Conservation (phyloP, 2,329 filamentous ascomycete genomes). For the Chlorencoelia australis region DNA sequence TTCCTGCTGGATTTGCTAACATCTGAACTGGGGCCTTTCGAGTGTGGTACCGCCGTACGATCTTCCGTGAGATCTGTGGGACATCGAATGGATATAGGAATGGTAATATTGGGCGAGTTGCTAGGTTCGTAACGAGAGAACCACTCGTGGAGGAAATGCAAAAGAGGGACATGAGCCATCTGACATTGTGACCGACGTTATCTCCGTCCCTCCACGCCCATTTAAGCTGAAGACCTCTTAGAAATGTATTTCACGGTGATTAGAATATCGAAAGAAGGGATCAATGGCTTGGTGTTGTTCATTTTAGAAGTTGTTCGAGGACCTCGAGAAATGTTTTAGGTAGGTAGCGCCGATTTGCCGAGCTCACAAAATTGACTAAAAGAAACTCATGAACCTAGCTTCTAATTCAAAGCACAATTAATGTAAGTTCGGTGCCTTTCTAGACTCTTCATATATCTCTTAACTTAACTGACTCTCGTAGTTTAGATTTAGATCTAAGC, state of each 20-base stretch:
- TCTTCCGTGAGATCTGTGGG: constrained; percentile 6
- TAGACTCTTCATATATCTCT: too few species aligned
- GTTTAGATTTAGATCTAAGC: not conserved
- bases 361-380: too few species aligned
- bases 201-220: constrained; percentile 18
- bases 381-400: too few species aligned
- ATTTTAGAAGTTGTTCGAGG: too few species aligned
- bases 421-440: too few species aligned
- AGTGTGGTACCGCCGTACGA: not conserved
- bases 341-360: too few species aligned
- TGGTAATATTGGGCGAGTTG: constrained; percentile 26
- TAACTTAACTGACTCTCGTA: not conserved
- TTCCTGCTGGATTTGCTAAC: constrained; percentile 8
- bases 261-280: too few species aligned
- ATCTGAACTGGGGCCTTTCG: constrained; percentile 5
- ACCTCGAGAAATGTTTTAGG: too few species aligned
- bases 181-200: constrained; percentile 42
- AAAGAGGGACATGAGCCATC: constrained; percentile 53
- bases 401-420: too few species aligned
- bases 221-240: too few species aligned
- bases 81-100: constrained; percentile 24
- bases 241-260: too few species aligned
- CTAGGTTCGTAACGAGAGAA: constrained; percentile 37
- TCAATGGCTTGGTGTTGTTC: too few species aligned
- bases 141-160: constrained; percentile 40